Conservation (phyloP, 2,329 filamentous ascomycete genomes). For the Aspergillus sp. region DNA sequence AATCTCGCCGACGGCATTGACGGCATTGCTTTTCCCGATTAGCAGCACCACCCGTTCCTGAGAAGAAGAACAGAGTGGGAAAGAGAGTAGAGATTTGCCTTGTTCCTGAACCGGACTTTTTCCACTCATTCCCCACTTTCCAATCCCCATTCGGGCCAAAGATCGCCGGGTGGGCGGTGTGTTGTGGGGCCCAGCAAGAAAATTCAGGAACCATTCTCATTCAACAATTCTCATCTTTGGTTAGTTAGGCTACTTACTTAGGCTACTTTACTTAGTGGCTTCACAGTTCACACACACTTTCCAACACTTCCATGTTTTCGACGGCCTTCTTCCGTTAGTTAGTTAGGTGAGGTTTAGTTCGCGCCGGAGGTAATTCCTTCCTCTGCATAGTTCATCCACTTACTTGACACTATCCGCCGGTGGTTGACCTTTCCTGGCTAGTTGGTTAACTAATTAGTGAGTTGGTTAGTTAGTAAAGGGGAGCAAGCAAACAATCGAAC, state of each 20-base stretch:
- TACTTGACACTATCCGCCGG: background rate
- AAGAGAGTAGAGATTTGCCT: background rate
- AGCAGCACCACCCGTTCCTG: too few species aligned
- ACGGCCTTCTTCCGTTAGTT: background rate
- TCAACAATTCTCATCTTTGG: background rate
- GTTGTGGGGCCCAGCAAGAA: background rate
- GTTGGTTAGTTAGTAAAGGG: too few species aligned
- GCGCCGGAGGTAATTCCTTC: conserved; percentile 3
- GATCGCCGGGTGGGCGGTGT: background rate
- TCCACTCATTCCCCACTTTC: background rate
- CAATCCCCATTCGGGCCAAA: background rate
- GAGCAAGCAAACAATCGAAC: too few species aligned
- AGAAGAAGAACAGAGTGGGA: too few species aligned
- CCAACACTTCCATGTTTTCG: background rate
- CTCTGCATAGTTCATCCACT: background rate
- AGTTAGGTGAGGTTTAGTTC: background rate
- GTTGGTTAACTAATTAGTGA: too few species aligned
- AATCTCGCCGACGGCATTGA: background rate
- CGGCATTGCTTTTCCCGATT: background rate
- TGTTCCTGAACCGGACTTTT: conserved; percentile 1
- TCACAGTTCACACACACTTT: too few species aligned
- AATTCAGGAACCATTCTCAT: background rate
- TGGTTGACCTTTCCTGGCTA: too few species aligned
- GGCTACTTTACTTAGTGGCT: background rate
- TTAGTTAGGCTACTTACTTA: background rate